A percentile compares a stretch with the other conserved stretches of the same genome.
Conservation (phyloP, 495 filamentous ascomycete genomes). For the Evernia prunastri region DNA sequence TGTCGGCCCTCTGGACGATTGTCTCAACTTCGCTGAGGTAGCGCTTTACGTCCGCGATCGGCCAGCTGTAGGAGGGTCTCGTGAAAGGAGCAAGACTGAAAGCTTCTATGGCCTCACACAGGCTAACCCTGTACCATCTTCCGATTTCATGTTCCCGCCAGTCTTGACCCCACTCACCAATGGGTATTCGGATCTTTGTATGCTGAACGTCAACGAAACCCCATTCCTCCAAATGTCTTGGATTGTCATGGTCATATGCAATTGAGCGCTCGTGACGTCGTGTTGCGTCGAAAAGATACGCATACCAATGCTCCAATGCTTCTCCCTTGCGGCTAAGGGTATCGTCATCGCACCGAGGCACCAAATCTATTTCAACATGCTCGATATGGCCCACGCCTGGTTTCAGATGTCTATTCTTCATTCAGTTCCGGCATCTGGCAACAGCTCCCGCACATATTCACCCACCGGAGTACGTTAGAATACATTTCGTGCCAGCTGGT, state of each 20-base stretch:
- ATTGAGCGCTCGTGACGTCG: slow-evolving; percentile 57
- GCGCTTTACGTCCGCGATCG: slow-evolving; percentile 56
- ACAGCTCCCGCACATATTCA: not conserved
- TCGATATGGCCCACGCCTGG: slow-evolving; percentile 73
- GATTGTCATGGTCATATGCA: slow-evolving; percentile 56
- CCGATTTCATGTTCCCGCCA: slow-evolving; percentile 56
- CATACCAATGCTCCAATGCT: slow-evolving; percentile 58
- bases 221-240: slow-evolving; percentile 54
- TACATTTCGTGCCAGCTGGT: slow-evolving; percentile 72
- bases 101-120: slow-evolving; percentile 55
- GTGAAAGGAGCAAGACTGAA: slow-evolving; percentile 70
- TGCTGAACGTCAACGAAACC: slow-evolving; percentile 85
- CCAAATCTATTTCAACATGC: slow-evolving; percentile 86
- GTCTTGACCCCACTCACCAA: slow-evolving; percentile 74
- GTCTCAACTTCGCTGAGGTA: slow-evolving; percentile 56
- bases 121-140: slow-evolving; percentile 76
- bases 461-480: slow-evolving; percentile 58
- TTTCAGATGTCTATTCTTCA: slow-evolving; percentile 58
- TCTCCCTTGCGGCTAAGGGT: slow-evolving; percentile 37
- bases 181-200: slow-evolving; percentile 60
- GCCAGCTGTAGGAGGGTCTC: slow-evolving; percentile 53
- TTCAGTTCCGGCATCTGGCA: slow-evolving; percentile 14
- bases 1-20: slow-evolving; percentile 62
- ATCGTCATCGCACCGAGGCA: slow-evolving; percentile 72
- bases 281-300: slow-evolving; percentile 62